Conservation (phyloP, 2,329 filamentous ascomycete species). For the Blumeriella jaapii region DNA sequence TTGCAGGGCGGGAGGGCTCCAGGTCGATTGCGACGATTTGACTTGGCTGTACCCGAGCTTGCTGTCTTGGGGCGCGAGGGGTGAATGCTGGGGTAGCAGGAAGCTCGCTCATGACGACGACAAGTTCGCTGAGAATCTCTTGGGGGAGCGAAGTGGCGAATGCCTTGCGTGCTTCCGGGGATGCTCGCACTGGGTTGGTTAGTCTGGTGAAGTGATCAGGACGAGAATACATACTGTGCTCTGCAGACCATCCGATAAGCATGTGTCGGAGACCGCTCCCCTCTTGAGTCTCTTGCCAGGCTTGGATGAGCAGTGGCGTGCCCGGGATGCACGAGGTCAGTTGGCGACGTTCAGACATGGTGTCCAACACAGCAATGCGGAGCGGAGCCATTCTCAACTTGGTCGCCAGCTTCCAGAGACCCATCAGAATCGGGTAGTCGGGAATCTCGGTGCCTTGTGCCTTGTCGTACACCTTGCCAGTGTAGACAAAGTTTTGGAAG, state of each 20-base stretch:
- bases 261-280: slow-evolving; percentile 47
- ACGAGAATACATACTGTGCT: slow-evolving; percentile 34
- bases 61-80: slow-evolving; percentile 2
- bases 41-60: slow-evolving; percentile 1
- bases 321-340: slow-evolving; percentile 44
- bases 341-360: slow-evolving; percentile 44
- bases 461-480: slow-evolving; percentile 22
- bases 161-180: slow-evolving; percentile 38
- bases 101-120: slow-evolving; percentile 48
- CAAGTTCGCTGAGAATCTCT: slow-evolving; percentile 50
- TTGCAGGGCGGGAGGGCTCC: slow-evolving; percentile 22
- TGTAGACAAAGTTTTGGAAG: slow-evolving; percentile 25
- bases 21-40: slow-evolving; percentile 6
- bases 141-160: slow-evolving; percentile 51
- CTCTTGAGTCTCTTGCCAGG: slow-evolving; percentile 50
- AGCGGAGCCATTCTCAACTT: slow-evolving; percentile 20
- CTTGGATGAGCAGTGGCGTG: slow-evolving; percentile 45
- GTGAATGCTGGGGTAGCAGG: slow-evolving; percentile 21
- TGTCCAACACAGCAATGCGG: slow-evolving; percentile 33
- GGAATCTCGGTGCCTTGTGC: slow-evolving; percentile 15
- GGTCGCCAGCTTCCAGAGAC: slow-evolving; percentile 24
- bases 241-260: slow-evolving; percentile 49
- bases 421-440: slow-evolving; percentile 20
- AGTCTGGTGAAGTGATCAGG: background rate
- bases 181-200: slow-evolving; percentile 23